phyloP scores from a whole-genome alignment of 2,329 filamentous ascomycete genomes.

The Venturia carpophila region DNA sequence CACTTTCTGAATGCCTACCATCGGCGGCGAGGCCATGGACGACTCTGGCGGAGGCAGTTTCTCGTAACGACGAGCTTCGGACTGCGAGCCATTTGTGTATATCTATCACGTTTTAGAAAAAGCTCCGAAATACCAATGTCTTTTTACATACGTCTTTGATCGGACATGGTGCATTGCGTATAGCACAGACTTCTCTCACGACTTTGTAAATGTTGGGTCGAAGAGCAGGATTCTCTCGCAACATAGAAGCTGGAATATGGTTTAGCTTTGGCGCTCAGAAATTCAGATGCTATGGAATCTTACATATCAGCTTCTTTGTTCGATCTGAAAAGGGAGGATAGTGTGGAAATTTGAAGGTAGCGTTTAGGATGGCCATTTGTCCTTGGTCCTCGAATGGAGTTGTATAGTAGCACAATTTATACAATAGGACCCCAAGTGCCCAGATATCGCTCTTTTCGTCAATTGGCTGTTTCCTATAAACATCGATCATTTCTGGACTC shows the following conservation, averaged over 20 bases:
- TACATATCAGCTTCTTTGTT: conserved; percentile 84
- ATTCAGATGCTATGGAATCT: conserved; percentile 24
- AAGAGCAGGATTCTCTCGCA: conserved; percentile 69
- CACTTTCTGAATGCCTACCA: conserved; percentile 74
- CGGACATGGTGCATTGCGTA: conserved; percentile 80
- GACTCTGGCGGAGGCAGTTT: conserved; percentile 50
- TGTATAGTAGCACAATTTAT: conserved; percentile 98
- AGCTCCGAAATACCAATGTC: not conserved
- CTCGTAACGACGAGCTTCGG: conserved; percentile 55
- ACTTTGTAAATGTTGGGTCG: conserved; percentile 95
- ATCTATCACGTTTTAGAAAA: conserved; percentile 34
- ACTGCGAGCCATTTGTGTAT: conserved; percentile 49
- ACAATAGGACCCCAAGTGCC: conserved; percentile 88
- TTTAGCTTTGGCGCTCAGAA: not conserved
- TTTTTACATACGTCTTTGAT: conserved; percentile 69
- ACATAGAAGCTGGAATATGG: conserved; percentile 63
- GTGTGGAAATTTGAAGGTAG: conserved; percentile 82
- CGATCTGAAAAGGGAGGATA: conserved; percentile 86
- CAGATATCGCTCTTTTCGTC: conserved; percentile 99
- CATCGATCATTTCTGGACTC: conserved; percentile 97
- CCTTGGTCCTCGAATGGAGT: conserved; percentile 97
- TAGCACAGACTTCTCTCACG: conserved; percentile 73
- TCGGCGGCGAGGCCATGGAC: conserved; percentile 47
- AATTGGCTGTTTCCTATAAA: conserved; percentile 91
- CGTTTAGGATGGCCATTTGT: conserved; percentile 93